phyloP scores from a whole-genome alignment of 2,329 filamentous ascomycete genomes.

The Cladophialophora yegresii region DNA sequence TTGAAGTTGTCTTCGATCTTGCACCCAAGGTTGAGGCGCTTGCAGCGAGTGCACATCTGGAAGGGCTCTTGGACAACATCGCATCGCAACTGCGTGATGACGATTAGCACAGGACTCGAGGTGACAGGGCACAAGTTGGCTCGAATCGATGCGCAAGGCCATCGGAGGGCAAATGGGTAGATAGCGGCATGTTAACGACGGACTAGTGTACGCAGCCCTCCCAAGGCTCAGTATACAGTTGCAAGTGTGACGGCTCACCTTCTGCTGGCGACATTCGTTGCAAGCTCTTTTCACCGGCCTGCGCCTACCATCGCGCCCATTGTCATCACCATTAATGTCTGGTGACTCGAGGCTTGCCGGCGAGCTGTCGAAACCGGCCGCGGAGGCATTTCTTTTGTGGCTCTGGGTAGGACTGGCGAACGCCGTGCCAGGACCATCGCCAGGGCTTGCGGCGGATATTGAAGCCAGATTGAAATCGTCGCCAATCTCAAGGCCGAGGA shows the following conservation, averaged over 20 bases:
- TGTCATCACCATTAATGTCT: constrained; percentile 47
- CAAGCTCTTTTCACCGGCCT: constrained; percentile 63
- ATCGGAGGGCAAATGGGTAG: constrained; percentile 26
- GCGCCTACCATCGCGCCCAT: constrained; percentile 45
- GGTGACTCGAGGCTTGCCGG: constrained; percentile 46
- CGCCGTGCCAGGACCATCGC: constrained; percentile 36
- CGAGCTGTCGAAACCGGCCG: constrained; percentile 51
- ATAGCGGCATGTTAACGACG: neutral
- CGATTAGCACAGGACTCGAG: constrained; percentile 15
- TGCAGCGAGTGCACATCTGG: constrained; percentile 62
- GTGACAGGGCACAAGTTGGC: neutral
- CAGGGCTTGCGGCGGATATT: constrained; percentile 23
- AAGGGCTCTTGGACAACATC: constrained; percentile 67
- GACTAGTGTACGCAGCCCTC: neutral
- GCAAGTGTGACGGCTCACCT: constrained; percentile 51
- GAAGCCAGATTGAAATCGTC: constrained; percentile 34
- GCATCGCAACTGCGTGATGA: constrained; percentile 59
- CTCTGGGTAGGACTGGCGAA: constrained; percentile 38
- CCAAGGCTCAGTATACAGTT: neutral
- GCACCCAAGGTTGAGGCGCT: constrained; percentile 63
- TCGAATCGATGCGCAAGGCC: neutral
- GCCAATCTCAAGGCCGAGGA: constrained; percentile 22
- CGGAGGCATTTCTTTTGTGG: constrained; percentile 47
- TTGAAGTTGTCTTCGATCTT: constrained; percentile 71
- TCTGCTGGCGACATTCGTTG: constrained; percentile 70